Evolutionary conservation across 1,284 basidiomycete genomes (phyloP), one percentile per base, ranked within the genome.

Genomic region (Amylostereum areolatum): DNA sequence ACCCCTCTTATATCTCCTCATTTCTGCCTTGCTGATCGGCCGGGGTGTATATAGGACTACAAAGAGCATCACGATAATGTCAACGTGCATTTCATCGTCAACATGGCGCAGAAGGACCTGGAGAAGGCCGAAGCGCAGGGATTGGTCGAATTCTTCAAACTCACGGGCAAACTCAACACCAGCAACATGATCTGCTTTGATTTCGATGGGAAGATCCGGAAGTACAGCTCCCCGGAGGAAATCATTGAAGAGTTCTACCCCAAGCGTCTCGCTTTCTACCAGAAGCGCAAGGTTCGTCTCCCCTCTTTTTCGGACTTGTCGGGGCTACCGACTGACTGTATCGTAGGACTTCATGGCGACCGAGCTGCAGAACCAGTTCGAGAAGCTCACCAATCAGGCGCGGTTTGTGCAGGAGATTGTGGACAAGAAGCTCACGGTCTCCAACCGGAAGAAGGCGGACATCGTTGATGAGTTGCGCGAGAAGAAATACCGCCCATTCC

Each of bases 181-280:
- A 80, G 80, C 64, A 99, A 99, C 73, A 98, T 99, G 97, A 97
- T 99, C 7, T 93, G 92, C 67, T 99, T 99, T 67, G 95, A 98
- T 67, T 81, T 92, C 55, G 87, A 96, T 30, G 89, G 92, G 61
- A 97, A 97, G 74, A 97, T 99, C 72, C 93, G 88, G 71, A 97
- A 88, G 70, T 99, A 98, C 67, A 71, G 80, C 24, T 80, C 85
- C 2, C 84, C 97, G 0, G 96, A 98, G 63, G 89, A 95, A 61
- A 93, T 99, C 52, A 68, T 99, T 46, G 85, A 92, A 54, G 96
- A 97, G 46, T 99, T 97, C 66, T 99, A 92, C 66, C 88, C 92
- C 40, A 73, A 88, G 55, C 85, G 97, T 24, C 70, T 99, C 52
- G 85, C 89, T 48, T 95, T 82, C 69, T 99, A 97, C 63, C 92